phyloP scores from a whole-genome alignment of 2,329 filamentous ascomycete genomes.

The Scopulariopsis brevicaulis region DNA sequence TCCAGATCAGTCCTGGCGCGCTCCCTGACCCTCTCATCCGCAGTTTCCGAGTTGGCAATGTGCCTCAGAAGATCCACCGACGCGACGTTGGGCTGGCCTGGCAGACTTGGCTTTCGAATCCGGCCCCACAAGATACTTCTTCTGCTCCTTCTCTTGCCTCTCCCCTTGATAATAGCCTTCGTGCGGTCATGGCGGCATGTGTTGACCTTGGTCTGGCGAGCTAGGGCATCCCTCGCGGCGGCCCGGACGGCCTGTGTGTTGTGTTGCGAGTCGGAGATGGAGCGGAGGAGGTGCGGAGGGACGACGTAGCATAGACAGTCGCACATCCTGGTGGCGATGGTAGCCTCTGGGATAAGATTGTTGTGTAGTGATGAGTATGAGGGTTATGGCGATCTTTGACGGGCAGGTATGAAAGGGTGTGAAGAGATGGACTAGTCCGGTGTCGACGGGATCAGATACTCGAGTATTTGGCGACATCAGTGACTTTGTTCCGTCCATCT shows the following conservation, averaged over 20 bases:
- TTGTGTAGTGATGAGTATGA: not conserved
- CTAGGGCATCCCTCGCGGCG: constrained; percentile 22
- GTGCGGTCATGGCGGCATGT: constrained; percentile 21
- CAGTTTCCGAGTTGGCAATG: constrained; percentile 22
- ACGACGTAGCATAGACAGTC: constrained; percentile 25
- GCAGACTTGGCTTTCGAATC: not conserved
- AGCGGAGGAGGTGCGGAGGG: constrained; percentile 31
- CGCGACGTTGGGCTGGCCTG: constrained; percentile 18
- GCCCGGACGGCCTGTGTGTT: constrained; percentile 23
- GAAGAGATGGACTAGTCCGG: not conserved
- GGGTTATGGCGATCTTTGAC: not conserved
- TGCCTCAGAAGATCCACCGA: constrained; percentile 25
- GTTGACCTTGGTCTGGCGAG: constrained; percentile 18
- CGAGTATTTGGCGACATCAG: no score
- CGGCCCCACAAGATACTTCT: not conserved
- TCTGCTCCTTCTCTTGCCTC: not conserved
- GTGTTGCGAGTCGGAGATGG: constrained; percentile 25
- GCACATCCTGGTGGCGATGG: not conserved
- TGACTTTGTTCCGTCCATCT: no score
- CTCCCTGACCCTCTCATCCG: constrained; percentile 23
- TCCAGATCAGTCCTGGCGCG: constrained; percentile 25
- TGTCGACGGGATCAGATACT: no score
- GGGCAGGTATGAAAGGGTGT: not conserved
- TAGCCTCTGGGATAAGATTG: not conserved
- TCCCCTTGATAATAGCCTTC: constrained; percentile 12